These are phyloP conservation scores for Penicillium verrucosum DNA, from an alignment of 2,329 filamentous ascomycete genomes.

Conservation along the genomic window DNA sequence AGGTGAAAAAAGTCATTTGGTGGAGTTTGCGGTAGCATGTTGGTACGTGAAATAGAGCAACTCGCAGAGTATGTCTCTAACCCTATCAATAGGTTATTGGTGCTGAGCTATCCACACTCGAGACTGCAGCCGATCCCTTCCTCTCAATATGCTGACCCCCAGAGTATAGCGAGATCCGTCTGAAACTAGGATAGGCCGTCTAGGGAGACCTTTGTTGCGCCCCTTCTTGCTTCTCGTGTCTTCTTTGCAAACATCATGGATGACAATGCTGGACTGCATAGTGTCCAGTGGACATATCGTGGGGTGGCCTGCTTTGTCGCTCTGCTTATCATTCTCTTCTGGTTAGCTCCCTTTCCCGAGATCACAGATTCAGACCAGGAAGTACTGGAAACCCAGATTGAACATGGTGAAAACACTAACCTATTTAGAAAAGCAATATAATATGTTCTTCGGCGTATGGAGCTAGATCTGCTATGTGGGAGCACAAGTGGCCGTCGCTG, in stretches of 20 bases:
- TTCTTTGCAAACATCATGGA: slow-evolving; percentile 58
- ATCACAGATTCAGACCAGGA: slow-evolving; percentile 63
- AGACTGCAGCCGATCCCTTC: slow-evolving; percentile 58
- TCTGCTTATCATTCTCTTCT: slow-evolving; percentile 57
- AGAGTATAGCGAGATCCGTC: slow-evolving; percentile 55
- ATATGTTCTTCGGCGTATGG: slow-evolving; percentile 59
- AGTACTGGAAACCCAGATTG: slow-evolving; percentile 48
- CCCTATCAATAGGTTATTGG: slow-evolving; percentile 40
- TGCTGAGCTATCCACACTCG: slow-evolving; percentile 53
- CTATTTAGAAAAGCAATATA: slow-evolving; percentile 58
- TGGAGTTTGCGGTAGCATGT: slow-evolving; percentile 59
- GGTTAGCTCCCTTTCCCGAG: slow-evolving; percentile 52
- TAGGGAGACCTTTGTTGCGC: slow-evolving; percentile 57
- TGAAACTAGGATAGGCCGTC: slow-evolving; percentile 57
- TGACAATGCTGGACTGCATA: slow-evolving; percentile 50
- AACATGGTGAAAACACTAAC: slow-evolving; percentile 18
- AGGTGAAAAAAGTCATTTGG: slow-evolving; percentile 51
- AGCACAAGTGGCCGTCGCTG: slow-evolving; percentile 48
- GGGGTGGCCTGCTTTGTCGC: slow-evolving; percentile 48
- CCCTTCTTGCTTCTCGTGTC: slow-evolving; percentile 57
- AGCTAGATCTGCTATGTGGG: slow-evolving; percentile 64
- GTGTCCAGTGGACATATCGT: slow-evolving; percentile 62
- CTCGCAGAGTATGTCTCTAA: background rate
- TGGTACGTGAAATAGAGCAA: slow-evolving; percentile 26
- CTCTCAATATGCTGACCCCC: slow-evolving; percentile 47